Base-by-base conservation (phyloP, 2,329 filamentous ascomycete genomes). In the Herpotrichia juniperi region DNA sequence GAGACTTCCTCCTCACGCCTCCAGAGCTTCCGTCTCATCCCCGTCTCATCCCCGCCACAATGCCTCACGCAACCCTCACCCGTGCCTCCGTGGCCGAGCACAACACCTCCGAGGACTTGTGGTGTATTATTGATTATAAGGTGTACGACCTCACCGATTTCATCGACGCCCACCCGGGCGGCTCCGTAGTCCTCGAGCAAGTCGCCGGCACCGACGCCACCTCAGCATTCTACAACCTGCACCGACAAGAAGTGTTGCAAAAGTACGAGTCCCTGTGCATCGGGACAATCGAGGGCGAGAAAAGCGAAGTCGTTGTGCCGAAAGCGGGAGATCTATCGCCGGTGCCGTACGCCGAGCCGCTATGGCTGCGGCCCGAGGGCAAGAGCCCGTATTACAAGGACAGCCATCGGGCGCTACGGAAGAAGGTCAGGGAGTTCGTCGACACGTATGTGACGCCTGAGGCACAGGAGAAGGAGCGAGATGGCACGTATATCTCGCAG, bases 131-230 rank as follows among this genome's bases (percentile, higher is more conserved):
- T 74, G 91, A 96, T 79, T 86, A 89, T 76, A 88, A 87, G 66
- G 90, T 96, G 68, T 96, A 96, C 79, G 90, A 96, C 75, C 82
- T 93, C 11, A 87, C 87, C 54, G 90, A 96, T 60, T 96, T 96
- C 73, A 75, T 91, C 62, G 89, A 94, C 69, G 90, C 89, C 19
- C 91, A 96, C 67, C 91, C 91, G 0, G 91, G 91, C 62, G 91
- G 91, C 65, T 86, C 87, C 65, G 86, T 89, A 37, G 91, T 96
- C 21, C 84, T 96, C 31, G 82, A 84, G 48, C 90, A 96, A 75
- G 84, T 93, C 42, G 91, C 89, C 25, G 91, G 91, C 56, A 83
- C 85, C 60, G 91, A 96, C 68, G 90, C 91, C 45, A 96, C 91
- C 1, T 78, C 82, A 30, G 88, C 88, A 50, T 96, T 96, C 76